Base-by-base conservation (phyloP, 306 rosid species). In the Quercus gilva region DNA sequence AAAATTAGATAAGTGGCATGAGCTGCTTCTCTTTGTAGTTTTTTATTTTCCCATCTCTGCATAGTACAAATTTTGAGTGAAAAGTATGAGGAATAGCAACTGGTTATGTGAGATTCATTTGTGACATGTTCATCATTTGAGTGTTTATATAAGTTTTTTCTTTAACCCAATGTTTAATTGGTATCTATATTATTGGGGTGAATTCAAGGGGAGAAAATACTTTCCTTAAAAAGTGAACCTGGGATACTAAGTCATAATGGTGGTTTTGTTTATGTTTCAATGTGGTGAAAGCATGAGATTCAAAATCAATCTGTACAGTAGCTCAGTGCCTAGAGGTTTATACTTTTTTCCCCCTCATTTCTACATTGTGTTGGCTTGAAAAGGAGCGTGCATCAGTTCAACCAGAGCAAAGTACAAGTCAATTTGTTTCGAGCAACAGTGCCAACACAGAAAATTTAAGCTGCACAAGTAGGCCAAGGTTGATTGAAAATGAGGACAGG, bases 321-420 rank as follows among this genome's bases (percentile, higher is more conserved):
- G 21, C 19, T 9, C 12, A 68, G 20, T 41, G 51, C 61, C 33
- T 45, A 5, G 28, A 33, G 51, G 0, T 33, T 67, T 8, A 19
- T 10, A 35, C 15, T 4, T 7, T 19, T 4, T 29, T 15, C 3
- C 26, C 49, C 55, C 58, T 21, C 19, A 31, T 37, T 1, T 45
- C 7, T 63, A 17, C 49, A 10, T 65, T 71, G 26, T 72, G 55
- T 80, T 59, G 63, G 69, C 60, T 84, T 52, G 75, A 25, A 13
- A 79, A 91, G 92, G 97, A 90, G 58, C 81, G 76, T 43, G 78
- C 79, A 26, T 71, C 82, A 17, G 83, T 83, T 80, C 86, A 84
- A 77, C 33, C 70, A 13, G 93, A 81, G 51, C 74, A 59, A 28
- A 80, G 88, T 71, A 13, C 75, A 33, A 78, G 85, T 28, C 85